Conservation (phyloP, 306 rosid genomes). For the Spatholobus suberectus region DNA sequence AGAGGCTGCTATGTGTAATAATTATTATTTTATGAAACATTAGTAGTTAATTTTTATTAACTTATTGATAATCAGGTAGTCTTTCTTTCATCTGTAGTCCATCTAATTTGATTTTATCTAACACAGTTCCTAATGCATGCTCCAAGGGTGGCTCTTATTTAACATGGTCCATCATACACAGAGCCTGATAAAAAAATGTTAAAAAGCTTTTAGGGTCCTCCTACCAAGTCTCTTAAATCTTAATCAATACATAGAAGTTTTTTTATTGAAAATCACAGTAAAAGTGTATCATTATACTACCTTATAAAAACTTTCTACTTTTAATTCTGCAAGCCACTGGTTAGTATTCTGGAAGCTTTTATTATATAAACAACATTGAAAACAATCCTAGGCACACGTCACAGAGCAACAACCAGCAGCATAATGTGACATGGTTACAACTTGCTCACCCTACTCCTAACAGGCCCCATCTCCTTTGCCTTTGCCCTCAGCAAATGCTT, state of each 20-base stretch:
- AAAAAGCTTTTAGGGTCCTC: neutral
- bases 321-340: neutral
- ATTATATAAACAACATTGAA: neutral
- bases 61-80: no score
- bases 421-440: neutral
- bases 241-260: neutral
- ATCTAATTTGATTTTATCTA: no score
- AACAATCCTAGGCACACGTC: neutral
- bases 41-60: no score
- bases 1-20: no score
- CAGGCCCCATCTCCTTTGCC: constrained; percentile 16
- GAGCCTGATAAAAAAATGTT: neutral
- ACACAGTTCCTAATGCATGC: neutral
- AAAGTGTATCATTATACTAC: neutral
- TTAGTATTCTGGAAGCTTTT: neutral
- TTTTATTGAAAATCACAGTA: neutral
- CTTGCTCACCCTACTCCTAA: neutral
- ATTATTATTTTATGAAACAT: no score
- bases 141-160: neutral
- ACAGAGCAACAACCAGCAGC: neutral
- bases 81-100: no score
- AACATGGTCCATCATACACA: neutral
- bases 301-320: neutral
- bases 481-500: constrained; percentile 1
- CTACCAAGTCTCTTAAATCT: neutral